Evolutionary conservation across 768 basidiomycete genomes (phyloP), one percentile per base, ranked within the genome.

Genomic region (Kwoniella sp.): DNA sequence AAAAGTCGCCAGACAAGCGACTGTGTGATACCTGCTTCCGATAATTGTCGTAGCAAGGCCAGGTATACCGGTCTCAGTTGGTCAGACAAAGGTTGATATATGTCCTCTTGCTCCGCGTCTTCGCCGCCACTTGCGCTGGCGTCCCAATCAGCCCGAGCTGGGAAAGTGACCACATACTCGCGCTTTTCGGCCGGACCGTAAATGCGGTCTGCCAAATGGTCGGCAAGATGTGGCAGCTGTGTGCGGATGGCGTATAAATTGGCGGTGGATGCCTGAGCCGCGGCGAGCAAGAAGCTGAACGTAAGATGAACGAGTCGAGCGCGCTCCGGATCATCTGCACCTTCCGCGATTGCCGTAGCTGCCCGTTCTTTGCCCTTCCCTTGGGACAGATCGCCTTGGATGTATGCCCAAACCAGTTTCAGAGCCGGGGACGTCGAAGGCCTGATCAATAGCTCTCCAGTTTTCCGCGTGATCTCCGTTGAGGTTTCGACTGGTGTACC

Each of bases 1-100:
- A 68, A 73, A 29, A 73, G 41, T 38, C 67, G 41, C 62, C 66
- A 66, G 1, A 57, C 57, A 15, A 65, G 46, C 8, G 43, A 44
- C 19, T 67, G 59, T 17, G 53, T 56, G 4, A 71, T 62, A 2
- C 71, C 71, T 7, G 62, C 65, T 50, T 71, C 67, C 17, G 71
- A 40, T 33, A 67, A 32, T 36, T 60, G 42, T 20, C 59, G 48
- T 6, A 73, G 53, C 27, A 73, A 48, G 7, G 48, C 53, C 5
- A 66, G 37, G 40, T 71, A 62, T 11, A 63, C 49, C 19, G 20
- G 41, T 22, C 69, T 46, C 7, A 73, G 54, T 2, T 23, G 29
- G 1, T 28, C 43, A 0, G 22, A 19, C 1, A 69, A 65, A 3
- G 49, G 28, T 53, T 39, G 20, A 61, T 62, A 65, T 15, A 27